Conservation (phyloP, 257 asterid species). For the Ocimum tenuiflorum region DNA sequence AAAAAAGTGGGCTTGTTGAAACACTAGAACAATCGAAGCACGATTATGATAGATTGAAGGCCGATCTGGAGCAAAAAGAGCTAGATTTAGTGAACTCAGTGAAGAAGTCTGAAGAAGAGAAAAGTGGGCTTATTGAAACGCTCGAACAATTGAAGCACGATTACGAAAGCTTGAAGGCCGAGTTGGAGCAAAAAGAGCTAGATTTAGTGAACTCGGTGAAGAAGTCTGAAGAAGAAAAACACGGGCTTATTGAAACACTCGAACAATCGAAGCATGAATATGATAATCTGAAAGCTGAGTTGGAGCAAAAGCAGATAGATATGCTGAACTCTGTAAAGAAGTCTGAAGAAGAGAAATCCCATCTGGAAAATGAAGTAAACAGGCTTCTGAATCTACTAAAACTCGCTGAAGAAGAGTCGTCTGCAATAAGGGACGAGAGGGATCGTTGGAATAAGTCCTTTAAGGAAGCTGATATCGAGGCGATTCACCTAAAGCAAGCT, state of each 20-base stretch:
- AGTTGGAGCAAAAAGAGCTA: constrained; percentile 56
- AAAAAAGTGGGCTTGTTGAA: constrained; percentile 33
- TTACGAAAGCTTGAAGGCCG: constrained; percentile 30
- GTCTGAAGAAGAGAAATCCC: constrained; percentile 37
- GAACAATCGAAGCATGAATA: constrained; percentile 35
- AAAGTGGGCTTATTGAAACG: constrained; percentile 30
- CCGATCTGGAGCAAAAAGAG: constrained; percentile 59
- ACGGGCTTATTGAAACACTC: constrained; percentile 24
- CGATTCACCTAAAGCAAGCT: constrained; percentile 45
- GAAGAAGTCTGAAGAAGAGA: constrained; percentile 45
- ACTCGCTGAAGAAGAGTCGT: constrained; percentile 40
- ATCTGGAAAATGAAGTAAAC: constrained; percentile 44
- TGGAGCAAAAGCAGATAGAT: constrained; percentile 47
- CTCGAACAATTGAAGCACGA: constrained; percentile 40
- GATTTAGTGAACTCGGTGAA: constrained; percentile 37
- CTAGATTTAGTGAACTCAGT: constrained; percentile 36
- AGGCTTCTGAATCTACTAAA: constrained; percentile 36
- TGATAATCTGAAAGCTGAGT: constrained; percentile 33
- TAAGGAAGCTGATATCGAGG: constrained; percentile 54
- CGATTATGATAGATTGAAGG: constrained; percentile 29
- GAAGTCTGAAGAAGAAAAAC: constrained; percentile 41
- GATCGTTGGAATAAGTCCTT: constrained; percentile 34
- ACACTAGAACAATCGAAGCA: constrained; percentile 30
- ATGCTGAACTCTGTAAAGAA: constrained; percentile 36
- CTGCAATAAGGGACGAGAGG: constrained; percentile 40